Percentiles rank a stretch among this genome's conserved stretches.
phyloP scores from a whole-genome alignment of 2,329 filamentous ascomycete species.

The Fusarium papillatum region DNA sequence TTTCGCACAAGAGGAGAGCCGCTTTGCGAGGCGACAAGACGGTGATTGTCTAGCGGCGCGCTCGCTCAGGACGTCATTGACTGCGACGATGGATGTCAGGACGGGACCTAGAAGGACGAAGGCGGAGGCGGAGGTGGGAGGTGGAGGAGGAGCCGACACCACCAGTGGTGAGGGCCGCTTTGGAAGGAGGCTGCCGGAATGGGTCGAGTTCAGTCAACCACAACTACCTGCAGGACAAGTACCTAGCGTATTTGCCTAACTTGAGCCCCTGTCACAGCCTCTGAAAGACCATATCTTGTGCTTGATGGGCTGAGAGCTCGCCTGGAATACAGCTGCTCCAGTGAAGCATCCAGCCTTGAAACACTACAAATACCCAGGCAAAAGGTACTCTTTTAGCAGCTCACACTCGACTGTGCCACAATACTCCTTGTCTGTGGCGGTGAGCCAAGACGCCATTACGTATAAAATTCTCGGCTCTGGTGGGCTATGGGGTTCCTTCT shows the following conservation, averaged over 20 bases:
- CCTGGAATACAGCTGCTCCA: conserved; percentile 3
- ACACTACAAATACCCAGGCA: not conserved
- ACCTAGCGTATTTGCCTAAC: not conserved
- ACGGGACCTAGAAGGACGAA: conserved; percentile 28
- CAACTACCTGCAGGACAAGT: conserved; percentile 9
- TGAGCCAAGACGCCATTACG: conserved; percentile 1
- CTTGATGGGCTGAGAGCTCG: not conserved
- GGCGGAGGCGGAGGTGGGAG: conserved; percentile 38
- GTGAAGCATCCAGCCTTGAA: not conserved
- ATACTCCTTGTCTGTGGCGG: conserved; percentile 1
- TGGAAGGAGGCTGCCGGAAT: not conserved
- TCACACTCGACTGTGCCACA: not conserved
- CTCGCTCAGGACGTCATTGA: conserved; percentile 45
- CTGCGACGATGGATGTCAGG: conserved; percentile 31
- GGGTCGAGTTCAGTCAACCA: not conserved
- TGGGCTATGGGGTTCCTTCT: conserved; percentile 15
- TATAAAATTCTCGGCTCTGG: conserved; percentile 3
- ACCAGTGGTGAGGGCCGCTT: conserved; percentile 25
- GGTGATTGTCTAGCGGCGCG: conserved; percentile 23
- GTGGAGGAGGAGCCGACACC: conserved; percentile 37
- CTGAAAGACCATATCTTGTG: not conserved
- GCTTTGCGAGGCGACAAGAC: conserved; percentile 19
- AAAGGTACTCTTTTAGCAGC: conserved; percentile 3
- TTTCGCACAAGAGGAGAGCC: conserved; percentile 13
- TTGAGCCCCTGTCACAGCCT: conserved; percentile 1